Evolutionary conservation across 768 basidiomycete genomes (phyloP).

Genomic region (Porpolomopsis calyptriformis): DNA sequence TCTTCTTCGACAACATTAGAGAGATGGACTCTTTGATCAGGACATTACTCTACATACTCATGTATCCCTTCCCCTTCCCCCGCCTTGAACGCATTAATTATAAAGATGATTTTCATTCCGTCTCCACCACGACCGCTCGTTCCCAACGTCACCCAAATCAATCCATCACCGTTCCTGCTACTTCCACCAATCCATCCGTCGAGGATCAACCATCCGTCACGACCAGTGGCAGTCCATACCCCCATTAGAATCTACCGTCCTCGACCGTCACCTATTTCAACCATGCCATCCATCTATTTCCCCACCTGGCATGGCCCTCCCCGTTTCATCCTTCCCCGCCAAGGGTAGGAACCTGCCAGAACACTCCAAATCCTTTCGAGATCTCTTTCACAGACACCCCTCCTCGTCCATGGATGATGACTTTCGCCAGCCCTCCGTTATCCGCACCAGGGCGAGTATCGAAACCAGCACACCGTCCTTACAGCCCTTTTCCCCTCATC

Average conservation of each 20-base stretch:
- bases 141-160: too few species aligned
- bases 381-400: not conserved
- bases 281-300: not conserved
- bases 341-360: not conserved
- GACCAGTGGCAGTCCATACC: not conserved
- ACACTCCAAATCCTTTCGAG: not conserved
- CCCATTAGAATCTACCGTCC: too few species aligned
- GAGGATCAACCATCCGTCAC: not conserved
- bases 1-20: slow-evolving; percentile 29
- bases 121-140: not conserved
- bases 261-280: too few species aligned
- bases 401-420: too few species aligned
- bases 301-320: not conserved
- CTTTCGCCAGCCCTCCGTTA: not conserved
- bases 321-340: not conserved
- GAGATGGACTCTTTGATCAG: too few species aligned
- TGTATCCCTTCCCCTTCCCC: too few species aligned
- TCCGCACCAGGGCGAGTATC: not conserved
- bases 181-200: not conserved
- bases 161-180: too few species aligned
- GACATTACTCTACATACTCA: too few species aligned
- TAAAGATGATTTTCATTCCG: not conserved
- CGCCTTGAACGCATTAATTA: too few species aligned
- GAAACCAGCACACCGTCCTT: not conserved
- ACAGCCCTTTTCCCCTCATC: not conserved